Evolutionary conservation across 345 rosid species (phyloP).

Genomic region (Melaleuca quinquenervia): DNA sequence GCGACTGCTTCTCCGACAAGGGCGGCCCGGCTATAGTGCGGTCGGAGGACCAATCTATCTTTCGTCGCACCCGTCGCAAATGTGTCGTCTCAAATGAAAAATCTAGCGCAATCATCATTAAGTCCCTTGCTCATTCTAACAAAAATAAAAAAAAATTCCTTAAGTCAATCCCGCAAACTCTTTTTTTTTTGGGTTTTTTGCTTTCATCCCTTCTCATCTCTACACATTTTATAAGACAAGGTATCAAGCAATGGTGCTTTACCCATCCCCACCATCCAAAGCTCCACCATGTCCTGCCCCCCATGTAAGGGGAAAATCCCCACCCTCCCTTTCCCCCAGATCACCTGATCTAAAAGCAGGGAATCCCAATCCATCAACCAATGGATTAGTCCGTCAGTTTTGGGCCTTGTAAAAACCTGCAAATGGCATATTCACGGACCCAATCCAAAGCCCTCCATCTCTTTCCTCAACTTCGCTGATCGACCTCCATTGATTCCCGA

Average conservation of each 20-base stretch:
- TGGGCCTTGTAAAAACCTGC: slow-evolving; percentile 17
- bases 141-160: neutral
- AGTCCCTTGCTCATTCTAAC: neutral
- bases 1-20: neutral
- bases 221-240: neutral
- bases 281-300: too few species aligned
- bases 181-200: too few species aligned
- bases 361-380: too few species aligned
- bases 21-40: neutral
- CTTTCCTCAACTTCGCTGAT: slow-evolving; percentile 57
- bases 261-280: too few species aligned
- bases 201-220: too few species aligned
- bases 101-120: too few species aligned
- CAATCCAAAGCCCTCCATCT: slow-evolving; percentile 51
- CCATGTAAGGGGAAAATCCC: too few species aligned
- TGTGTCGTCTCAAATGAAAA: too few species aligned
- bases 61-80: neutral
- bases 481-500: slow-evolving; percentile 20
- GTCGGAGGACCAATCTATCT: neutral
- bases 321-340: too few species aligned
- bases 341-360: too few species aligned
- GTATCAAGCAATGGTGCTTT: too few species aligned
- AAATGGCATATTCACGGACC: slow-evolving; percentile 44
- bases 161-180: neutral
- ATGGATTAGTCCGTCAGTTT: neutral